Evolutionary conservation across 2,329 filamentous ascomycete species (phyloP), one percentile per base, ranked within the genome.

Genomic region (Alternaria ventricosa): DNA sequence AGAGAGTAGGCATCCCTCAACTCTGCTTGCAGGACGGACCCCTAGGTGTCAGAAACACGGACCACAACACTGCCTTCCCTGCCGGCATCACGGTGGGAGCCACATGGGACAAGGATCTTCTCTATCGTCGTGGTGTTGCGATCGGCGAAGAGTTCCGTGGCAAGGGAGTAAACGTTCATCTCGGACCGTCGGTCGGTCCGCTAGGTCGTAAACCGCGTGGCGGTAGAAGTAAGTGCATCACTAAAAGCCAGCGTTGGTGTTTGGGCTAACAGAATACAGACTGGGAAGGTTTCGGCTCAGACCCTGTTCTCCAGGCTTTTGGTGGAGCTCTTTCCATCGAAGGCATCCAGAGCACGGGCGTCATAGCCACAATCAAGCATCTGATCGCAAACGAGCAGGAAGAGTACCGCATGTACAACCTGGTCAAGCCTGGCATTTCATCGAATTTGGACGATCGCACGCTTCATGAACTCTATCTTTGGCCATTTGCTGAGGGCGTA

Each of bases 401-500:
- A 65, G 72, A 79, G 66, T 83, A 87, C 73, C 67, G 79, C 25
- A 79, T 79, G 86, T 86, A 73, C 72, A 81, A 64, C 59, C 65
- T 74, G 4, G 68, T 76, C 30, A 77, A 80, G 51, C 72, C 75
- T 2, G 79, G 76, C 2, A 77, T 78, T 33, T 79, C 77, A 6
- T 79, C 79, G 50, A 96, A 96, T 71, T 87, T 96, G 25, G 92
- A 93, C 65, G 92, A 93, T 73, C 84, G 91, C 33, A 90, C 90
- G 0, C 78, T 93, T 67, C 91, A 93, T 74, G 91, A 94, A 79
- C 81, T 97, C 2, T 97, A 97, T 71, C 85, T 90, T 0, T 97
- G 93, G 93, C 94, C 93, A 0, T 97, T 97, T 75, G 90, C 89
- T 4, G 91, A 96, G 71, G 89, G 89, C 20, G 85, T 97, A 15